Evolutionary conservation across 164 flowering plant species (phyloP).

Genomic region (Vitis rupestris): DNA sequence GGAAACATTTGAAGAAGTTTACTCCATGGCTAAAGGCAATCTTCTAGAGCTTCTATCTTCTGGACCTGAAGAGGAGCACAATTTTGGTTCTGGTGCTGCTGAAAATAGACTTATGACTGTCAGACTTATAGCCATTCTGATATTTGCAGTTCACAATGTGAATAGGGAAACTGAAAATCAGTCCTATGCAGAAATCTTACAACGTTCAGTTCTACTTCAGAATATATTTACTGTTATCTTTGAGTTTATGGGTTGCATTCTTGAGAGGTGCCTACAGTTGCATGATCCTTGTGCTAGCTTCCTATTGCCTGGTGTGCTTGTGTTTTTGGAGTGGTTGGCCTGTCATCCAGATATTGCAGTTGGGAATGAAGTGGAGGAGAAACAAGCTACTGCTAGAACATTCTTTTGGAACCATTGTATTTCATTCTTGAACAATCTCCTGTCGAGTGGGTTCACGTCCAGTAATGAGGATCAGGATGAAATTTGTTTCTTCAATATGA

Average conservation of each 20-base stretch:
- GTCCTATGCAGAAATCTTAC: constrained; percentile 89
- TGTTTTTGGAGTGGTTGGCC: constrained; percentile 95
- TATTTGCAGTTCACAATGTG: constrained; percentile 76
- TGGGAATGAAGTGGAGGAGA: constrained; percentile 64
- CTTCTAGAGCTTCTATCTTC: constrained; percentile 68
- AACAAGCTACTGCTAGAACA: constrained; percentile 57
- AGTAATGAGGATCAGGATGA: constrained; percentile 60
- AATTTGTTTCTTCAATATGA: constrained; percentile 67
- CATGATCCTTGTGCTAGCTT: constrained; percentile 67
- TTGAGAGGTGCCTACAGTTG: constrained; percentile 66
- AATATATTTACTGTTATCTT: constrained; percentile 81
- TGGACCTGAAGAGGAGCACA: constrained; percentile 64
- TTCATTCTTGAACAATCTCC: constrained; percentile 68
- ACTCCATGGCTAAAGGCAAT: constrained; percentile 48
- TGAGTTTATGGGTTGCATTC: constrained; percentile 68
- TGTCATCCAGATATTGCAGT: constrained; percentile 67
- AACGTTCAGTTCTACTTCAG: constrained; percentile 76
- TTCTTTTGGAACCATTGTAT: constrained; percentile 79
- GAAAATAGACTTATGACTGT: constrained; percentile 69
- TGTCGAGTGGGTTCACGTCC: constrained; percentile 37
- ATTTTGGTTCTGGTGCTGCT: constrained; percentile 67
- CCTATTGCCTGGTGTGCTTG: constrained; percentile 75
- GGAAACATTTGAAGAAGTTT: constrained; percentile 82
- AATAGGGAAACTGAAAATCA: constrained; percentile 74
- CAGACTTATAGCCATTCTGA: constrained; percentile 69